A percentile compares a stretch with the other conserved stretches of the same genome.
Evolutionary conservation across 495 filamentous ascomycete species (phyloP).

Genomic region (Corynascus novoguineensis): DNA sequence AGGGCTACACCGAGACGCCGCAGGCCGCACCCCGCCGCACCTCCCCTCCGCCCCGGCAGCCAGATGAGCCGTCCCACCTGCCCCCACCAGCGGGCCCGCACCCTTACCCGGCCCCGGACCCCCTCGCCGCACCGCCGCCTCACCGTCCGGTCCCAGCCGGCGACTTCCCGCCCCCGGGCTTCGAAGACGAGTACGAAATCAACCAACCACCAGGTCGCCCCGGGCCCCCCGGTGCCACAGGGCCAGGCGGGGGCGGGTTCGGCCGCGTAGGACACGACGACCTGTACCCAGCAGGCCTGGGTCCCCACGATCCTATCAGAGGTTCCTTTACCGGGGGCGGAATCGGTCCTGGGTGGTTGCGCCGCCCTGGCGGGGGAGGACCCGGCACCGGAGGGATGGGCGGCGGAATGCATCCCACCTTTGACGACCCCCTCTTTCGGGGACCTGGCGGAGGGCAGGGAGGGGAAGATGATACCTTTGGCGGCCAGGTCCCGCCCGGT

Average conservation of each 20-base stretch:
- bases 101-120: slow-evolving; percentile 52
- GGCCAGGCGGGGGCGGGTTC: slow-evolving; percentile 40
- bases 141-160: slow-evolving; percentile 62
- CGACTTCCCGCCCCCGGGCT: slow-evolving; percentile 82
- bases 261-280: slow-evolving; percentile 70
- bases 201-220: slow-evolving; percentile 57
- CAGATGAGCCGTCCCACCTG: slow-evolving; percentile 33
- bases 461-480: slow-evolving; percentile 35
- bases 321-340: slow-evolving; percentile 47
- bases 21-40: slow-evolving; percentile 20
- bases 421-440: slow-evolving; percentile 85
- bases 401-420: slow-evolving; percentile 91
- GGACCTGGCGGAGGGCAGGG: slow-evolving; percentile 52
- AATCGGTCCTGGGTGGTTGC: slow-evolving; percentile 41
- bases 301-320: slow-evolving; percentile 74
- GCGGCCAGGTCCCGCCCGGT: slow-evolving; percentile 54
- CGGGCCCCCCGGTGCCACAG: slow-evolving; percentile 18
- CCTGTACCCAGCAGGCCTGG: slow-evolving; percentile 80
- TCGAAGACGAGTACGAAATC: slow-evolving; percentile 91
- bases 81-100: slow-evolving; percentile 58
- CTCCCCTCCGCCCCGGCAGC: slow-evolving; percentile 29
- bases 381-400: neutral
- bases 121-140: slow-evolving; percentile 55
- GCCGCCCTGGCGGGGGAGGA: neutral
- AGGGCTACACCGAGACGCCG: slow-evolving; percentile 67